Base-by-base conservation (phyloP, 176 grass and related monocot genomes). In the Hsuehochloa calcarea region DNA sequence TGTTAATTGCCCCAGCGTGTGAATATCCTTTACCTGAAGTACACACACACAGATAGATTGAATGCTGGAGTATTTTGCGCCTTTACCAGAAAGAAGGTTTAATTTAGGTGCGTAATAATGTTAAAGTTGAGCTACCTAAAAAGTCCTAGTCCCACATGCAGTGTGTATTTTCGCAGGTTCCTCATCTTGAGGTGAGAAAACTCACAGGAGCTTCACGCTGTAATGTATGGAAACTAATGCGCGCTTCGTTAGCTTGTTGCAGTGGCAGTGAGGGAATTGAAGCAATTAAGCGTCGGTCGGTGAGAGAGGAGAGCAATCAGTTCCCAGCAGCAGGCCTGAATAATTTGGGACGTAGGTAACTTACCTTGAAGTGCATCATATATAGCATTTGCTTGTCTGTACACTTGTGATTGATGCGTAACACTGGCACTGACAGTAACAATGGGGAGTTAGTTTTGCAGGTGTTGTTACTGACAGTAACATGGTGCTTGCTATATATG, bases 231-330 rank as follows among this genome's bases (percentile, higher is more conserved):
- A n/a, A n/a, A n/a, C n/a, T n/a, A n/a, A n/a, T n/a, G n/a, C n/a
- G n/a, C n/a, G n/a, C n/a, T n/a, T 63, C 0, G 0, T 69, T 60
- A 88, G 90, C 86, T 88, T 73, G 77, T 85, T 62, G 41, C 78
- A 85, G 82, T 39, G 56, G 90, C 90, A 52, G 58, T 82, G 55
- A 88, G 58, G 65, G 90, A 88, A 23, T 10, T 88, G 65, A 88
- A 85, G 78, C 84, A 81, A 52, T 55, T 29, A 58, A 82, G 65
- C 55, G 58, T 22, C 25, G 43, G 45, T 9, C n/a, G n/a, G n/a
- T n/a, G 14, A 86, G 72, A 70, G 79, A 22, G 44, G 38, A 34
- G 79, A 67, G 11, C 70, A 54, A 55, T 40, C 43, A 20, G 45
- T 37, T 65, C 72, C 55, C 2, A 65, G 23, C 77, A 82, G 65